Conservation (phyloP, 768 basidiomycete species). For the Kwoniella sp. region DNA sequence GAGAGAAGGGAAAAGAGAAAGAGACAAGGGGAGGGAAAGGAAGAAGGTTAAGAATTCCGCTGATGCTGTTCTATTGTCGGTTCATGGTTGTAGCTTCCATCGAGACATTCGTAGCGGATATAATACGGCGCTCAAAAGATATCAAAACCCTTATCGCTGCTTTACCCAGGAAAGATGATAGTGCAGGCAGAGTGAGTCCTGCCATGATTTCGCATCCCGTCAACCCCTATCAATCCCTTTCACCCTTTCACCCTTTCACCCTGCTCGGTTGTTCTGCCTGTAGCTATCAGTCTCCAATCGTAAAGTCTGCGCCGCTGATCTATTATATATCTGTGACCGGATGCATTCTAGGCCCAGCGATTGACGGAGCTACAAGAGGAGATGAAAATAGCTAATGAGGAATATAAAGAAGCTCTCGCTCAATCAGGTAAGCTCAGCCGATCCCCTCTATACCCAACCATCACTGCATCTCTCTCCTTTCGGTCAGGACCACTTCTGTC, state of each 20-base stretch:
- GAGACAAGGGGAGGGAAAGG: too few relatives aligned
- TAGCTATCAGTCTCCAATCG: too few relatives aligned
- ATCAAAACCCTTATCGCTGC: constrained; percentile 41
- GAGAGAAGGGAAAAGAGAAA: too few relatives aligned
- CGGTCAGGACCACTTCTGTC: too few relatives aligned
- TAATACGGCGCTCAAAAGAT: constrained; percentile 46
- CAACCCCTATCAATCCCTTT: background rate
- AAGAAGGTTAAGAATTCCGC: too few relatives aligned
- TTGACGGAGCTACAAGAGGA: constrained; percentile 41
- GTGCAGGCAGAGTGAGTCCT: constrained; percentile 30
- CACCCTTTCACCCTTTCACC: background rate
- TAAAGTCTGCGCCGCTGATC: too few relatives aligned
- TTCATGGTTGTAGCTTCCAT: too few relatives aligned
- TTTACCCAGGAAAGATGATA: constrained; percentile 44
- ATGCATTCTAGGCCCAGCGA: constrained; percentile 27
- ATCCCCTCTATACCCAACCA: background rate
- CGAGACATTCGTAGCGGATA: constrained; percentile 43
- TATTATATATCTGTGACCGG: too few relatives aligned
- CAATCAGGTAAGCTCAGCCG: constrained; percentile 38
- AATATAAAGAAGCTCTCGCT: constrained; percentile 41
- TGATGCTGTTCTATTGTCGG: too few relatives aligned
- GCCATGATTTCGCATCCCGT: background rate
- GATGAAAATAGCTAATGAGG: constrained; percentile 39
- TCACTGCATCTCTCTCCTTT: too few relatives aligned
- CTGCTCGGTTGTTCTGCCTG: background rate